These are phyloP conservation scores for Cicer arietinum DNA, from an alignment of 306 rosid genomes.

Conservation along the genomic window DNA sequence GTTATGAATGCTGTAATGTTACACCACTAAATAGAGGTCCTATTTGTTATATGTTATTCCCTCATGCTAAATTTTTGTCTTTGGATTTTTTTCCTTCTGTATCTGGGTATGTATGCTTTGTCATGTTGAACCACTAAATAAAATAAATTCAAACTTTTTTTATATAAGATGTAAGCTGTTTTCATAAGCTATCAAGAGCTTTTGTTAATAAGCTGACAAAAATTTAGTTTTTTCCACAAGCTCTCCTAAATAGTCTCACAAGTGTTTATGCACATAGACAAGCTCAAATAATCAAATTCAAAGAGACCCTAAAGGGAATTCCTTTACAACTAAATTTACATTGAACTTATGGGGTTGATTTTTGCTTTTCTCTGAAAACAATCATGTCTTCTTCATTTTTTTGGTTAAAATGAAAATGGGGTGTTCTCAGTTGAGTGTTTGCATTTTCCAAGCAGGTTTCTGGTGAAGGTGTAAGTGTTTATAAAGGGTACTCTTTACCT, in stretches of 20 bases:
- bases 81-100: slow-evolving; percentile 15
- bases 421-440: neutral
- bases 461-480: slow-evolving; percentile 59
- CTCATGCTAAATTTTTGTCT: slow-evolving; percentile 24
- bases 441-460: slow-evolving; percentile 52
- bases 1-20: too few relatives aligned
- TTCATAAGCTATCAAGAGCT: too few relatives aligned
- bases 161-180: too few relatives aligned
- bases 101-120: neutral
- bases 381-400: neutral
- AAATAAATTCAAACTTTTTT: too few relatives aligned
- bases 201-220: too few relatives aligned
- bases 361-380: neutral
- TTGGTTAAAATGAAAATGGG: slow-evolving; percentile 14
- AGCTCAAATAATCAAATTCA: too few relatives aligned
- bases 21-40: too few relatives aligned
- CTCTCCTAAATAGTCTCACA: too few relatives aligned
- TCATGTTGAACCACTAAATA: neutral
- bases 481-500: slow-evolving; percentile 71
- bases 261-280: too few relatives aligned
- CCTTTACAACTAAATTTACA: neutral
- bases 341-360: slow-evolving; percentile 1
- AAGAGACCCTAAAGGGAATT: neutral
- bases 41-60: neutral
- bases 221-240: too few relatives aligned